Evolutionary conservation across 208 protist species (phyloP).

Genomic region (Acanthamoeba castellanii): DNA sequence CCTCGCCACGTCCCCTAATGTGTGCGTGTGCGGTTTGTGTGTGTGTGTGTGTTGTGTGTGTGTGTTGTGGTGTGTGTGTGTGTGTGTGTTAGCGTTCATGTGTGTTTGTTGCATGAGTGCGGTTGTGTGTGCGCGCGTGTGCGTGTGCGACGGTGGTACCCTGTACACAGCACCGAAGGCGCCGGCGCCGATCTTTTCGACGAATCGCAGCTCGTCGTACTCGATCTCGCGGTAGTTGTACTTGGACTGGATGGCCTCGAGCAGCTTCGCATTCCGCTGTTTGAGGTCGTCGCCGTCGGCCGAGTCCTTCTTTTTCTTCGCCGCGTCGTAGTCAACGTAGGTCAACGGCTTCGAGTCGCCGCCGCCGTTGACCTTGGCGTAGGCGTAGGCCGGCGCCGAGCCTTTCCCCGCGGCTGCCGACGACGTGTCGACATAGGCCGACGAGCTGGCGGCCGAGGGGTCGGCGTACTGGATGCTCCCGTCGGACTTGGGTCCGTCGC

Average conservation of each 20-base stretch:
- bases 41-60: too few relatives aligned
- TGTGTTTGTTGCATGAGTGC: not conserved
- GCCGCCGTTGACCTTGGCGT: not conserved
- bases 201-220: constrained; percentile 26
- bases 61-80: too few relatives aligned
- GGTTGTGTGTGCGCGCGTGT: not conserved
- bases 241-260: constrained; percentile 18
- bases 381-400: not conserved
- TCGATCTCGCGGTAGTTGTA: constrained; percentile 56
- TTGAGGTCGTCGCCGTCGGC: not conserved
- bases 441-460: not conserved
- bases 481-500: not conserved
- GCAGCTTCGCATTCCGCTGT: not conserved
- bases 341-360: not conserved
- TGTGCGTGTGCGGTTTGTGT: too few relatives aligned
- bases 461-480: constrained; percentile 7
- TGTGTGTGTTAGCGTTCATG: not conserved
- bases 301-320: not conserved
- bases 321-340: not conserved
- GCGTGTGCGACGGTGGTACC: not conserved
- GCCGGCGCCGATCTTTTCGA: constrained; percentile 46
- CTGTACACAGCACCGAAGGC: constrained; percentile 33
- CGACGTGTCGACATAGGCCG: not conserved
- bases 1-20: constrained; percentile 25
- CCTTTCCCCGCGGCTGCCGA: not conserved